These are phyloP conservation scores for Boletus coccyginus DNA, from an alignment of 768 basidiomycete species.

Conservation along the genomic window DNA sequence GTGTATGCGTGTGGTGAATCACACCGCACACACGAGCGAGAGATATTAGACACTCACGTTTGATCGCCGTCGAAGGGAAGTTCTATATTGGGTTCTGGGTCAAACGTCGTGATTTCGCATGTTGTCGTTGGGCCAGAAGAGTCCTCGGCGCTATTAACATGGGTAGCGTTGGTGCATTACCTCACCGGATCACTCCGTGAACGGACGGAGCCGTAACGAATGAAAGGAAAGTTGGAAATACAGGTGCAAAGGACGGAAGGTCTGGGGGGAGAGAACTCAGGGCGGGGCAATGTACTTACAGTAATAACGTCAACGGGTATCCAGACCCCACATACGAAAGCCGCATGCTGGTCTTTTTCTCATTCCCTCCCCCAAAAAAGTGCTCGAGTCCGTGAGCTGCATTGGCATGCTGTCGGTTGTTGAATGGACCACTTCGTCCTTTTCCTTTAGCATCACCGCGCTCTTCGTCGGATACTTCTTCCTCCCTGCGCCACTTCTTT, in stretches of 20 bases:
- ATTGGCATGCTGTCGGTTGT: conserved; percentile 19
- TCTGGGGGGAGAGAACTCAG: neutral
- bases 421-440: neutral
- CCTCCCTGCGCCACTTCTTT: conserved; percentile 48
- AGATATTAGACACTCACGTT: conserved; percentile 39
- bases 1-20: conserved; percentile 6
- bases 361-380: conserved; percentile 48
- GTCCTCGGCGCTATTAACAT: conserved; percentile 61
- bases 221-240: neutral
- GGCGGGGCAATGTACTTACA: conserved; percentile 51
- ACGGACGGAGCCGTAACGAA: neutral
- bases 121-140: conserved; percentile 79
- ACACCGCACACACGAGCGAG: neutral
- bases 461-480: conserved; percentile 45
- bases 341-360: conserved; percentile 80
- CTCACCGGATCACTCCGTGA: conserved; percentile 1
- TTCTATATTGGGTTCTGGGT: conserved; percentile 78
- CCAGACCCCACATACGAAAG: conserved; percentile 80
- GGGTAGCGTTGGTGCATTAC: neutral
- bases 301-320: conserved; percentile 69
- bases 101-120: conserved; percentile 84
- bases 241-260: neutral
- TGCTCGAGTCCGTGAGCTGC: conserved; percentile 46
- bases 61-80: conserved; percentile 71
- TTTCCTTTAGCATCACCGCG: conserved; percentile 35